Base-by-base conservation (phyloP, 2,329 filamentous ascomycete genomes). In the Conoideocrella luteorostrata region DNA sequence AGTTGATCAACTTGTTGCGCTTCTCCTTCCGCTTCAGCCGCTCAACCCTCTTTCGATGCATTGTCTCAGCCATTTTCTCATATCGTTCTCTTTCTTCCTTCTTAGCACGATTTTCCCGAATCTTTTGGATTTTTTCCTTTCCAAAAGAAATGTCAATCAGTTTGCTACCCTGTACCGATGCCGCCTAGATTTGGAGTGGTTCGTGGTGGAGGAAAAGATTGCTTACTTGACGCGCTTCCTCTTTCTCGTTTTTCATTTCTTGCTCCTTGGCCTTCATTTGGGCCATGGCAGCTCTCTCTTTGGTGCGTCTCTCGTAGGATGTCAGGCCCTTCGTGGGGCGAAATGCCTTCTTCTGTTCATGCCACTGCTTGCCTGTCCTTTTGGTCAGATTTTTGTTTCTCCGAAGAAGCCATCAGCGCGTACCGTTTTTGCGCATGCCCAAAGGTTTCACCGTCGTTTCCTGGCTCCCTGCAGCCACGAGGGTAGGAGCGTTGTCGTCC, bases 11-110 rank as follows among this genome's bases (percentile, higher is more conserved):
- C 71, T 91, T 93, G 68, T 91, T 98, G 61, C 93, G 82, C 82
- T 97, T 97, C 74, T 98, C 93, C 66, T 88, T 86, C 61, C 90
- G 80, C 82, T 89, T 95, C 66, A 95, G 68, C 56, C 93, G 80
- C 69, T 98, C 93, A 11, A 97, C 84, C 49, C 90, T 78, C 76
- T 95, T 97, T 67, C 80, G 82, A 71, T 97, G 91, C 93, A 98
- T 97, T 72, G 93, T 97, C 70, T 89, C 88, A 17, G 89, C 91
- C 80, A 98, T 80, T 72, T 90, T 88, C 65, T 89, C 88, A 62
- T 91, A 97, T 54, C 91, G 76, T 59, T 90, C 88, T 66, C 86
- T 89, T 72, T 97, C 93, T 57, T 88, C 90, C 75, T 96, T 97
- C 41, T 84, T 86, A 17, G 81, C 84, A 54, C 88, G 79, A 66